Base-by-base conservation (phyloP, 2,329 filamentous ascomycete genomes). In the Penicillium capsulatum region DNA sequence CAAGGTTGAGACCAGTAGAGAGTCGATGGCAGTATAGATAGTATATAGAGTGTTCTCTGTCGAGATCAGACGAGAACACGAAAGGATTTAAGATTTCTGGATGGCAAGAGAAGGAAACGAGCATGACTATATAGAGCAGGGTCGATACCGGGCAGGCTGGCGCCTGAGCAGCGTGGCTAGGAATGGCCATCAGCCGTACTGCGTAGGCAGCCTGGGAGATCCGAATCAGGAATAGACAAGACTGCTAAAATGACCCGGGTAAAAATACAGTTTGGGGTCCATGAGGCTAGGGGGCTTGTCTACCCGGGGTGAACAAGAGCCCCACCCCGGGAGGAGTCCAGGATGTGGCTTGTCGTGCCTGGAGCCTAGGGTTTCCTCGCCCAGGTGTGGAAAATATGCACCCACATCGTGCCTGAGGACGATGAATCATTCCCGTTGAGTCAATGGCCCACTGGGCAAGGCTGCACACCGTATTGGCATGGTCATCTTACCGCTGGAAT, bases 381-480 rank as follows among this genome's bases (percentile, higher is more conserved):
- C 42, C 42, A 40, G 37, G 38, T 39, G 30, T 36, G 40, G 14
- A 32, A 31, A 41, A n/a, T n/a, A n/a, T n/a, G 27, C 35, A 22
- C 19, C 34, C 31, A 27, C 34, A 38, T 38, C 27, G 37, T 26
- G 37, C 38, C 44, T 43, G 42, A 43, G 40, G 27, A 26, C 31
- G 20, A 33, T 47, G 45, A 43, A 26, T 45, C 40, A 47, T 42
- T 7, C 9, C 7, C 19, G 32, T 45, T 48, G 44, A 50, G 27
- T 50, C 47, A 50, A 42, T 31, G 31, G 36, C 34, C 38, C 45
- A 47, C 45, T 17, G 33, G 17, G 19, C 44, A 34, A 42, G 49
- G 47, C 47, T 47, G 44, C 29, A n/a, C 47, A 51, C 48, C 48
- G 45, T 45, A 33, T 38, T 26, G 16, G 14, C 10, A 22, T 26